phyloP scores from a whole-genome alignment of 257 asterid genomes.

The Lycium barbarum region DNA sequence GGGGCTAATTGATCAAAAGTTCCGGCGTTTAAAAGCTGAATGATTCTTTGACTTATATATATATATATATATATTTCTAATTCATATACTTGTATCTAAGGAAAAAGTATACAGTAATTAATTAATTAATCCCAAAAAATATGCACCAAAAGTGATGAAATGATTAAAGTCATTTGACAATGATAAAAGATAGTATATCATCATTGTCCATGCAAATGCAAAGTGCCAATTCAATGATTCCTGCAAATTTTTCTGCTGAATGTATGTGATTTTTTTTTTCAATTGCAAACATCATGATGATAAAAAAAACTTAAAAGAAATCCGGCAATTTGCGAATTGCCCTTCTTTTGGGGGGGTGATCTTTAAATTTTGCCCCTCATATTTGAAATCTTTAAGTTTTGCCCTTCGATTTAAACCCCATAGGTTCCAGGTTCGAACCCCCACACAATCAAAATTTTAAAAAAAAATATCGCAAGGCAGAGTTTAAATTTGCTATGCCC shows the following conservation, averaged over 20 bases:
- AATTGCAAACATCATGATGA: constrained; percentile 23
- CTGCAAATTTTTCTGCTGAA: constrained; percentile 56
- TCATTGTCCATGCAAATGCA: constrained; percentile 41
- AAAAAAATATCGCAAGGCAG: no score
- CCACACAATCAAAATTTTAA: no score
- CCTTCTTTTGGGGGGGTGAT: no score
- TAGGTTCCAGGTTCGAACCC: no score
- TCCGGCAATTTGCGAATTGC: no score
- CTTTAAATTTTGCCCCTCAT: no score
- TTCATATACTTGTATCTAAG: neutral
- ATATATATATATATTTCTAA: neutral
- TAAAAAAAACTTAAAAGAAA: neutral
- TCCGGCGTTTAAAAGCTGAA: constrained; percentile 28
- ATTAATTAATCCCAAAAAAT: neutral
- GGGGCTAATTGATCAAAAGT: constrained; percentile 38
- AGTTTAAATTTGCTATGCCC: no score
- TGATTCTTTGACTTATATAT: neutral
- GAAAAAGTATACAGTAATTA: neutral
- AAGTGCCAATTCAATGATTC: constrained; percentile 37
- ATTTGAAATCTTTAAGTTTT: no score
- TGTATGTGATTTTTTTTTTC: constrained; percentile 9
- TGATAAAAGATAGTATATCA: constrained; percentile 37
- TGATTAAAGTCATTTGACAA: constrained; percentile 52
- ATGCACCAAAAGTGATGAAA: constrained; percentile 41
- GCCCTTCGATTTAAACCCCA: no score